These are phyloP conservation scores for Sequoiadendron giganteum DNA, from an alignment of 75 land plant species.

Conservation along the genomic window DNA sequence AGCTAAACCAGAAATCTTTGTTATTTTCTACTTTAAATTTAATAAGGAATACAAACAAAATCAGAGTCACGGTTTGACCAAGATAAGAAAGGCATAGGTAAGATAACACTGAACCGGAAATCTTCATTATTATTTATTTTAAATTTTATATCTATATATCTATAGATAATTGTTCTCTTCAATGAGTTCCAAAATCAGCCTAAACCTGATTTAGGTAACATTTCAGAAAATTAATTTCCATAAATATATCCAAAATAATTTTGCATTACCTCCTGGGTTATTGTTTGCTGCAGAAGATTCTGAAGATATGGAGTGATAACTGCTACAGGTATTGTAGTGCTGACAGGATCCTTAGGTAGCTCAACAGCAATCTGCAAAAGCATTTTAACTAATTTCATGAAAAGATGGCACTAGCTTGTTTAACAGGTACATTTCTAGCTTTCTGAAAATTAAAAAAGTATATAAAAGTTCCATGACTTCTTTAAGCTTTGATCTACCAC, in stretches of 20 bases:
- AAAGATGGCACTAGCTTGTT: not conserved
- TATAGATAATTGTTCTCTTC: not conserved
- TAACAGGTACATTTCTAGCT: not conserved
- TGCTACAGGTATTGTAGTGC: conserved; percentile 36
- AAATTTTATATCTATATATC: not conserved
- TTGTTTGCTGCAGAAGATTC: conserved; percentile 67
- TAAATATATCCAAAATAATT: not conserved
- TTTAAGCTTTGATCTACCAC: not conserved
- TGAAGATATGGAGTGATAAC: conserved; percentile 68
- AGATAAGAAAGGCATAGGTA: too few species aligned
- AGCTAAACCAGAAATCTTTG: not conserved
- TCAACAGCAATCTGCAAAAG: conserved; percentile 21
- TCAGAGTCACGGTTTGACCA: too few species aligned
- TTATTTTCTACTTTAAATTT: too few species aligned
- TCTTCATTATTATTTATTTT: too few species aligned
- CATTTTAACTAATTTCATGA: not conserved
- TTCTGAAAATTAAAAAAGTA: not conserved
- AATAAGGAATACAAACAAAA: too few species aligned
- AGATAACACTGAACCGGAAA: too few species aligned
- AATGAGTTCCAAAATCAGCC: not conserved
- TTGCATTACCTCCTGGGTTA: conserved; percentile 50
- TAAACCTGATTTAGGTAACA: not conserved
- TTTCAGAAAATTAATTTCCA: not conserved
- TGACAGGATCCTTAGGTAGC: conserved; percentile 30
- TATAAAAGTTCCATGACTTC: not conserved